Base-by-base conservation (phyloP, 768 basidiomycete species). In the Leccinum olivaceopallidum region DNA sequence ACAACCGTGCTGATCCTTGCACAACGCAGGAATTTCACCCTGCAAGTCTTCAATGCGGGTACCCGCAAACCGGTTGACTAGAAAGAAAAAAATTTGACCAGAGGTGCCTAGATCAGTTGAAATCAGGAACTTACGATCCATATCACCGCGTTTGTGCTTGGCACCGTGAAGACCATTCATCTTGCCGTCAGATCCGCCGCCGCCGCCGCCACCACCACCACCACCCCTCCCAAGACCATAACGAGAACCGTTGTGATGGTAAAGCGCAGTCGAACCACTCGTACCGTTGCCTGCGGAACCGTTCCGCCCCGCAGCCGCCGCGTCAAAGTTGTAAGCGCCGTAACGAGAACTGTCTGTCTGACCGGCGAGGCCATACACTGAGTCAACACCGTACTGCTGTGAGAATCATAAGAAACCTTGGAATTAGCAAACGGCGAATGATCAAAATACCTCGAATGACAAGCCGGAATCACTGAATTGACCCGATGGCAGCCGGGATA, bases 1-100 rank as follows among this genome's bases (percentile, higher is more conserved):
- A 71, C 97, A 99, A 3, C 97, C 97, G 75, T 98, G 96, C 75
- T 99, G 97, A 75, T 99, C 97, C 74, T 98, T 98, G 85, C 97
- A 98, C 18, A 99, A 77, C 1, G 85, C 80, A 14, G 94, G 87
- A 61, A 99, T 96, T 75, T 99, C 96, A 60, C 96, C 96, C 65
- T 91, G 89, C 24, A 99, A 79, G 69, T 99, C 97, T 71, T 99
- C 97, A 57, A 99, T 81, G 48, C 95, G 88, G 32, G 94, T 95
- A 7, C 96, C 96, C 32, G 96, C 89, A 72, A 98, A 99, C 6
- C 97, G 89, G 78, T 99, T 99, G 76, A 95, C 95, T 95, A 16
- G 2, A 20, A 18, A 22, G 22, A 22, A 51, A 22, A 50, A 26
- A 54, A 54, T 6, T 6, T 44, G 50, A 56, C 34, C 8, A 49